Percentiles rank a stretch among this genome's conserved stretches.
Conservation (phyloP, 106 monocot species). For the Gastrodia elata region DNA sequence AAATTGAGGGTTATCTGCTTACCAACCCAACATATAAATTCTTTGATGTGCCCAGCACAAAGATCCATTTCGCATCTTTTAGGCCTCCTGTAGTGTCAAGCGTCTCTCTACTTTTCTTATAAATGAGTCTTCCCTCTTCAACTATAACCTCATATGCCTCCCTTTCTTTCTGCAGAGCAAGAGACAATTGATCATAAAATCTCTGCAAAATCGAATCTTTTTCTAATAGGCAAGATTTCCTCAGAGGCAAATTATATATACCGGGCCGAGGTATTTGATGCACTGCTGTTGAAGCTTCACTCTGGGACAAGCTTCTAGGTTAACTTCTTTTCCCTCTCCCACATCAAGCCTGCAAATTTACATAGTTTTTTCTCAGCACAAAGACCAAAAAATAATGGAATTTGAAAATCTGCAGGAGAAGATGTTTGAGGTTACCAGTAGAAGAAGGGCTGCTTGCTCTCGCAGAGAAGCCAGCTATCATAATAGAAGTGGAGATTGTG, state of each 20-base stretch:
- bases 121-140: slow-evolving; percentile 16
- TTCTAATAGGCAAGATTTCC: background rate
- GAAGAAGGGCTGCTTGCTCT: slow-evolving; percentile 95
- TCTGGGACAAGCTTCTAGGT: slow-evolving; percentile 50
- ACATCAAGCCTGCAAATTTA: slow-evolving; percentile 65
- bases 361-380: background rate
- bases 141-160: slow-evolving; percentile 27
- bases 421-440: slow-evolving; percentile 53
- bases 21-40: slow-evolving; percentile 10
- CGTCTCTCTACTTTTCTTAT: slow-evolving; percentile 9
- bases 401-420: background rate
- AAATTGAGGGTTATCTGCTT: background rate
- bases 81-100: slow-evolving; percentile 7
- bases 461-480: slow-evolving; percentile 62
- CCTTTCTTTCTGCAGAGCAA: slow-evolving; percentile 66
- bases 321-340: slow-evolving; percentile 87
- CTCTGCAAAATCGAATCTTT: background rate
- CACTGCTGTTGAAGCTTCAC: slow-evolving; percentile 85
- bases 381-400: background rate
- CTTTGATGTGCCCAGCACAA: slow-evolving; percentile 20
- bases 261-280: slow-evolving; percentile 91
- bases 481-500: slow-evolving; percentile 97
- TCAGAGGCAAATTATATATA: slow-evolving; percentile 22
- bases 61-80: slow-evolving; percentile 21
- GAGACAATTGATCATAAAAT: background rate